Conservation (phyloP, 148 eudicot genomes). For the Silene latifolia region DNA sequence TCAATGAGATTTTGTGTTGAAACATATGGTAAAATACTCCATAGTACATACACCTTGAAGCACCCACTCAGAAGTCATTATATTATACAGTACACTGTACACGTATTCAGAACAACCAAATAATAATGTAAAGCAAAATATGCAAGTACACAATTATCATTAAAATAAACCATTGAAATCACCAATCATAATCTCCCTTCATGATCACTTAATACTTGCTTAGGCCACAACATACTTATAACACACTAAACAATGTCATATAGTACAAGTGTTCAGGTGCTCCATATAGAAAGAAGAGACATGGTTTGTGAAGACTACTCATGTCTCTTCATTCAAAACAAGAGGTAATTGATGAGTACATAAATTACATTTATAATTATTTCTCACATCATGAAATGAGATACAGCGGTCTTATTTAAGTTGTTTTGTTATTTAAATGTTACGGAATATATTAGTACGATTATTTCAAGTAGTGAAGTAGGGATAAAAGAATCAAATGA, state of each 20-base stretch:
- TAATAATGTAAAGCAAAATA: not conserved
- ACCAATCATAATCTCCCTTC: not conserved
- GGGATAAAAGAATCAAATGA: no score
- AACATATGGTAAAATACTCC: not conserved
- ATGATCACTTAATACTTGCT: not conserved
- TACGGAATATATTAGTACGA: no score
- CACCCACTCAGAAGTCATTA: slow-evolving; percentile 11
- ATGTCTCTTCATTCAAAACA: slow-evolving; percentile 12
- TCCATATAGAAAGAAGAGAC: not conserved
- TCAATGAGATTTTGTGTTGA: no score
- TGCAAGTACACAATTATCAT: slow-evolving; percentile 4
- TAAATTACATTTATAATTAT: no score
- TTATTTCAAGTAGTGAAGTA: no score
- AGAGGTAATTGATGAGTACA: not conserved
- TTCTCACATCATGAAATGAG: no score
- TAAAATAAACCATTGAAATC: not conserved
- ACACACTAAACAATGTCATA: slow-evolving; percentile 8
- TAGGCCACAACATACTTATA: not conserved
- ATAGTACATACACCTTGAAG: slow-evolving; percentile 23
- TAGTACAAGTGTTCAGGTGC: slow-evolving; percentile 1
- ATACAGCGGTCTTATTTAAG: no score
- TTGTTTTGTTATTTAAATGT: no score
- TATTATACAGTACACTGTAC: not conserved
- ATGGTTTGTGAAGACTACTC: not conserved
- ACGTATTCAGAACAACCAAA: slow-evolving; percentile 13